Percentiles rank a stretch among this genome's conserved stretches.
phyloP scores from a whole-genome alignment of 768 basidiomycete genomes.

The Mycena sanguinolenta region DNA sequence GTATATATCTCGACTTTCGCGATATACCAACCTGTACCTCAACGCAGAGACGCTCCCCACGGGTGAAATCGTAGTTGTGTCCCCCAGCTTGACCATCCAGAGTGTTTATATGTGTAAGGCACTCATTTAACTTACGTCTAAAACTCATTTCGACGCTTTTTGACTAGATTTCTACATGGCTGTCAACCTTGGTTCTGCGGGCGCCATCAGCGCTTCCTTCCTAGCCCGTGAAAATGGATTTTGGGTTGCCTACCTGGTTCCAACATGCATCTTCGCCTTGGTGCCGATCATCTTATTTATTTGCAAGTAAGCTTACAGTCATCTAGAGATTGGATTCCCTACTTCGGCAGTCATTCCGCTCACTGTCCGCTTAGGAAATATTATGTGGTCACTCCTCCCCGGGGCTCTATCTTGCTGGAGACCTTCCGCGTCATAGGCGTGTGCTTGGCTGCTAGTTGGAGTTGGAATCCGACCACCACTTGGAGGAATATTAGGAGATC shows the following conservation, averaged over 20 bases:
- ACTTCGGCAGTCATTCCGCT: too few species aligned
- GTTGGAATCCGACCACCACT: slow-evolving; percentile 51
- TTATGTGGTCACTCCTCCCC: slow-evolving; percentile 33
- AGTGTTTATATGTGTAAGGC: slow-evolving; percentile 61
- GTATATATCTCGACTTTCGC: slow-evolving; percentile 33
- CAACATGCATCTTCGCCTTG: slow-evolving; percentile 60
- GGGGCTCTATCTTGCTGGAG: slow-evolving; percentile 61
- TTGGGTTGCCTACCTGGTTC: slow-evolving; percentile 65
- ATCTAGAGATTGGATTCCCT: too few species aligned
- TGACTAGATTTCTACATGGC: slow-evolving; percentile 60
- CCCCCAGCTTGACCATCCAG: slow-evolving; percentile 64
- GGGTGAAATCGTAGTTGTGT: slow-evolving; percentile 66
- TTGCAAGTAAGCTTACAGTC: too few species aligned
- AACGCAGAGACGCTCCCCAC: slow-evolving; percentile 54
- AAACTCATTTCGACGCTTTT: too few species aligned
- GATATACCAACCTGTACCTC: too few species aligned
- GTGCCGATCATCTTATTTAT: slow-evolving; percentile 60
- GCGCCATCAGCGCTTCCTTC: slow-evolving; percentile 66
- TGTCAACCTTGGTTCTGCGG: slow-evolving; percentile 58
- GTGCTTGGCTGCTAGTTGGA: slow-evolving; percentile 54
- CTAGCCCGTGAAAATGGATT: slow-evolving; percentile 66
- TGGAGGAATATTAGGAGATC: slow-evolving; percentile 44
- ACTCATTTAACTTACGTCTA: background rate
- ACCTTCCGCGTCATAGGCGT: slow-evolving; percentile 55
- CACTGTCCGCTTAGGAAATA: background rate